Evolutionary conservation across 257 asterid genomes (phyloP).

Genomic region (Eustoma russellianum): DNA sequence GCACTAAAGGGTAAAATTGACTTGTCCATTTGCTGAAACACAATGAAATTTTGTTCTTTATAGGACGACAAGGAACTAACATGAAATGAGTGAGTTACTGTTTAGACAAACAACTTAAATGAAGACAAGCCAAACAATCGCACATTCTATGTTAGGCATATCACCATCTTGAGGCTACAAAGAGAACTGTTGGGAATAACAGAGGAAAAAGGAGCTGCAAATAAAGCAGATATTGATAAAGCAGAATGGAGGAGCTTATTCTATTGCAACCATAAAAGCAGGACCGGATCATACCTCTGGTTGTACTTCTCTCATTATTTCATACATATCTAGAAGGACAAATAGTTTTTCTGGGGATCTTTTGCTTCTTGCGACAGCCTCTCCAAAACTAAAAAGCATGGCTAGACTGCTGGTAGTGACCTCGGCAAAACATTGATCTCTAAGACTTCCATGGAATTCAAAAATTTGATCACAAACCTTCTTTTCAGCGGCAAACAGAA

Average conservation of each 20-base stretch:
- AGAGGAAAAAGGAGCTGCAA: neutral
- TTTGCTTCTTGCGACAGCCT: slow-evolving; percentile 90
- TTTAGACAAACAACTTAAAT: too few species aligned
- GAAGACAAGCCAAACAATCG: too few species aligned
- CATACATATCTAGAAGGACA: slow-evolving; percentile 94
- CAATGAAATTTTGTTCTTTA: too few species aligned
- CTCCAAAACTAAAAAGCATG: slow-evolving; percentile 77
- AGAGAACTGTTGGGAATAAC: neutral
- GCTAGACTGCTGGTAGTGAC: slow-evolving; percentile 59
- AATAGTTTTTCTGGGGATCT: slow-evolving; percentile 87
- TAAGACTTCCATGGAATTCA: slow-evolving; percentile 46
- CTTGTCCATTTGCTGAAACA: neutral
- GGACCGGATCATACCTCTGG: slow-evolving; percentile 42
- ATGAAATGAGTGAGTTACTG: too few species aligned
- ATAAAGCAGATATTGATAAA: too few species aligned
- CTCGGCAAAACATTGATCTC: slow-evolving; percentile 83
- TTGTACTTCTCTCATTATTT: slow-evolving; percentile 86
- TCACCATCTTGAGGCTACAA: neutral
- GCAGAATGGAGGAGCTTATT: too few species aligned
- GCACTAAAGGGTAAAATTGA: neutral
- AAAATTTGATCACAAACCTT: slow-evolving; percentile 69
- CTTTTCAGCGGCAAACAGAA: slow-evolving; percentile 78
- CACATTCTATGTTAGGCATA: neutral
- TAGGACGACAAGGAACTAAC: too few species aligned
- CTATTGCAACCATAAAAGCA: too few species aligned